Conservation (phyloP, 2,329 filamentous ascomycete genomes). For the Claviceps pusilla region DNA sequence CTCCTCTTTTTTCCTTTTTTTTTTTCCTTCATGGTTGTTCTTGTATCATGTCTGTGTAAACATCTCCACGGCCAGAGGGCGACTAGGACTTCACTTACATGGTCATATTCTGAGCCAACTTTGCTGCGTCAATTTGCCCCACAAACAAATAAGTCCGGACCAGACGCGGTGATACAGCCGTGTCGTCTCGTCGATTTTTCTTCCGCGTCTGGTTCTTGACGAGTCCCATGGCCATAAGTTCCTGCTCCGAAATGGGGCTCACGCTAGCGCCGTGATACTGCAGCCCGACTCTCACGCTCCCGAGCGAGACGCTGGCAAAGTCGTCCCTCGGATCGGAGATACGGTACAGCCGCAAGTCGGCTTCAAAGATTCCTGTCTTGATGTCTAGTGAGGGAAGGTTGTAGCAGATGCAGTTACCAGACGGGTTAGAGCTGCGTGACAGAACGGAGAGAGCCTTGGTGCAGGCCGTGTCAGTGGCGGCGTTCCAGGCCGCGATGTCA, state of each 20-base stretch:
- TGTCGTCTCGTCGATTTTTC: not conserved
- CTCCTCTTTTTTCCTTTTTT: not conserved
- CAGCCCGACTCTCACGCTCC: conserved; percentile 40
- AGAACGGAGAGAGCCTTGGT: conserved; percentile 38
- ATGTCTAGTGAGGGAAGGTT: conserved; percentile 60
- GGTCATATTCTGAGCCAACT: conserved; percentile 40
- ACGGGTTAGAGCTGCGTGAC: conserved; percentile 50
- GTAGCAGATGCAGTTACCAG: conserved; percentile 69
- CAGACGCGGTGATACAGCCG: conserved; percentile 24
- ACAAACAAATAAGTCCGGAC: conserved; percentile 54
- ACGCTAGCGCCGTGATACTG: conserved; percentile 36
- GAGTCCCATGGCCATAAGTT: conserved; percentile 13
- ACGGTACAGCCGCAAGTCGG: conserved; percentile 61
- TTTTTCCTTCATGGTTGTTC: not conserved
- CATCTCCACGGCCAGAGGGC: too few relatives aligned
- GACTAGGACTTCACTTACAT: conserved; percentile 33
- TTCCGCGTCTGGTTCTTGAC: conserved; percentile 9
- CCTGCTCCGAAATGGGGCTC: conserved; percentile 14
- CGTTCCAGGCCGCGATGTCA: conserved; percentile 43
- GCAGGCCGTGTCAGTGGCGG: conserved; percentile 44
- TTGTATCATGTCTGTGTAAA: too few relatives aligned
- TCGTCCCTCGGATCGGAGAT: conserved; percentile 42
- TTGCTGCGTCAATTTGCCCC: conserved; percentile 47
- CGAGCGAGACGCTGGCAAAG: conserved; percentile 35
- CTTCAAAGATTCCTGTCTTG: conserved; percentile 54